Base-by-base conservation (phyloP, 2,329 filamentous ascomycete genomes). In the Acrocalymma vagum region DNA sequence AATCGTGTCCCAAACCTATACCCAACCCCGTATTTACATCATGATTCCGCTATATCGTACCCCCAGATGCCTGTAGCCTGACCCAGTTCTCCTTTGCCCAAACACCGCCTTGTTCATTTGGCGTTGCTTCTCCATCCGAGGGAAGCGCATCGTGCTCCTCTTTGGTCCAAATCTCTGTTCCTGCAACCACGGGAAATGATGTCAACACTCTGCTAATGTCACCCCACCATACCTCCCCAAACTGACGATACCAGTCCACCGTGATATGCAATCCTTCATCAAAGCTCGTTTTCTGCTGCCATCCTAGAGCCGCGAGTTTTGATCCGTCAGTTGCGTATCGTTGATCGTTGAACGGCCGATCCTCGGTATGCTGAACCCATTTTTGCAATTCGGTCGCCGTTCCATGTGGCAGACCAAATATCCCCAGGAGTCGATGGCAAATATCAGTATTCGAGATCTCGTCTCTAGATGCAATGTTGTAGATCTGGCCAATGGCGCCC, bases 401-500 rank as follows among this genome's bases (percentile, higher is more conserved):
- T 9, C 38, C 35, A 34, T 60, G 50, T 9, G 59, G 45, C 42
- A 87, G 78, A 14, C 76, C 77, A 62, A 90, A 83, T 41, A 84
- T 76, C 21, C 76, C 73, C 17, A 92, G 76, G 13, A 93, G 75
- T 65, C 79, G 81, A 44, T 73, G 71, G 69, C 87, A 88, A 5
- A 93, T 76, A 3, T 84, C 77, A 13, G 87, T 73, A 63, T 92
- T 92, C 51, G 86, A 88, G 30, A 92, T 80, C 64, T 92, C 88
- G 63, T 91, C 86, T 45, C 81, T 79, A 0, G 89, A 92, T 29
- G 86, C 86, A 8, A 94, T 86, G 52, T 94, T 94, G 77, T 94
- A 94, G 45, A 88, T 82, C 59, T 91, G 85, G 1, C 88, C 88
- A 22, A 88, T 75, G 33, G 78, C 73, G 14, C 89, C 89, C 58